Evolutionary conservation across 2,329 filamentous ascomycete species (phyloP).

Genomic region (Conoideocrella luteorostrata): DNA sequence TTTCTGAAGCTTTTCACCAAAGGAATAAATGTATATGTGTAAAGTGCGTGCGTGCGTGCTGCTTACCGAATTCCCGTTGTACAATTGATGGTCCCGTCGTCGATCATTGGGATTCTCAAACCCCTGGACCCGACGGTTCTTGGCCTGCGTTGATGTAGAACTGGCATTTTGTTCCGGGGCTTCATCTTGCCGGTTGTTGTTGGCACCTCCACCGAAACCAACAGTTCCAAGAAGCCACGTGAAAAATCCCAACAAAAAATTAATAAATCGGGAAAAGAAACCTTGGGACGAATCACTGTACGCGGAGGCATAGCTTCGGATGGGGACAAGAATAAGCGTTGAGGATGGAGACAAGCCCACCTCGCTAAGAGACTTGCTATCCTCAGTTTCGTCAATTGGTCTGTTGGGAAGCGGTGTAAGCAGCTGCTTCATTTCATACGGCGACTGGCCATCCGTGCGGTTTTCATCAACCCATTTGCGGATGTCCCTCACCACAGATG

Average conservation of each 20-base stretch:
- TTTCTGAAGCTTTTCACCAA: no score
- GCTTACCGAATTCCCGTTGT: conserved; percentile 87
- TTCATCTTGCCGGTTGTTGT: not conserved
- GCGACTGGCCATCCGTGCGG: conserved; percentile 48
- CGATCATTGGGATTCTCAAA: conserved; percentile 44
- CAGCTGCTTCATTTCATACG: conserved; percentile 81
- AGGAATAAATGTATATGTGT: no score
- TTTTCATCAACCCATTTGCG: conserved; percentile 70
- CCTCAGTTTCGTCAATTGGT: conserved; percentile 68
- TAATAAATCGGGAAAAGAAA: conserved; percentile 23
- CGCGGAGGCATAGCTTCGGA: conserved; percentile 41
- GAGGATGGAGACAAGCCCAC: conserved; percentile 72
- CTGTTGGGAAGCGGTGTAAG: conserved; percentile 71
- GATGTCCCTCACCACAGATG: conserved; percentile 60
- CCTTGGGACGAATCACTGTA: conserved; percentile 27
- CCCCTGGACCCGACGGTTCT: conserved; percentile 18
- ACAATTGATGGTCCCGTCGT: conserved; percentile 62
- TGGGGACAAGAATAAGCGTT: conserved; percentile 74
- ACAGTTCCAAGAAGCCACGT: conserved; percentile 29
- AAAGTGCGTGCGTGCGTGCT: no score
- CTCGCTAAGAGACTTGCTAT: conserved; percentile 59
- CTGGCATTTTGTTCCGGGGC: conserved; percentile 3
- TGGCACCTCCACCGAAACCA: conserved; percentile 16
- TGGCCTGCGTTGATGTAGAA: conserved; percentile 14
- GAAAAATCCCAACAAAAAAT: conserved; percentile 26